Evolutionary conservation across 2,329 filamentous ascomycete genomes (phyloP), one percentile per base, ranked within the genome.

Genomic region (Penicillium sp.): DNA sequence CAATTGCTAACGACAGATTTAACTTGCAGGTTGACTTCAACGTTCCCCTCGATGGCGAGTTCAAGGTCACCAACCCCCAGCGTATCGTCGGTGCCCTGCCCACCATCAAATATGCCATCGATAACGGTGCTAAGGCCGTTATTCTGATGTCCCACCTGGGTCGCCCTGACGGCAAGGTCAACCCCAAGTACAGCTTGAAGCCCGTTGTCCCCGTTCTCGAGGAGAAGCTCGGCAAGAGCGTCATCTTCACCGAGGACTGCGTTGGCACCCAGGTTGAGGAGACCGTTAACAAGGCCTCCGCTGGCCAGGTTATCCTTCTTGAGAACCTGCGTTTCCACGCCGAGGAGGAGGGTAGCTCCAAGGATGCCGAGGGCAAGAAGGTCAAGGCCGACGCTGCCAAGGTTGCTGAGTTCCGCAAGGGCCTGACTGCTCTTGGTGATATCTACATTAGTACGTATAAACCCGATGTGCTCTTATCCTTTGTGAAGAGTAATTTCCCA

Each of bases 251-350:
- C 55, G 86, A 92, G 37, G 95, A 98, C 81, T 95, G 86, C 70
- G 93, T 98, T 58, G 95, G 95, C 65, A 82, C 89, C 62, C 88
- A 96, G 79, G 90, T 93, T 54, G 95, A 99, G 85, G 89, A 90
- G 69, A 88, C 89, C 50, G 93, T 98, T 69, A 91, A 89, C 81
- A 88, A 88, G 76, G 91, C 93, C 62, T 85, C 84, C 54, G 85
- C 86, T 68, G 95, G 93, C 68, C 86, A 92, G 71, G 87, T 99
- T 54, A 85, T 99, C 57, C 86, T 99, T 33, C 85, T 99, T 53
- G 95, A 99, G 87, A 99, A 99, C 84, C 82, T 99, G 79, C 92
- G 95, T 67, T 99, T 98, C 86, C 95, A 99, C 80, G 85, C 91
- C 62, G 95, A 99, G 83, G 95, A 99, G 82, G 95, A 99, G 83